Evolutionary conservation across 2,329 filamentous ascomycete species (phyloP), one percentile per base, ranked within the genome.

Genomic region (Aspergillus piperis): DNA sequence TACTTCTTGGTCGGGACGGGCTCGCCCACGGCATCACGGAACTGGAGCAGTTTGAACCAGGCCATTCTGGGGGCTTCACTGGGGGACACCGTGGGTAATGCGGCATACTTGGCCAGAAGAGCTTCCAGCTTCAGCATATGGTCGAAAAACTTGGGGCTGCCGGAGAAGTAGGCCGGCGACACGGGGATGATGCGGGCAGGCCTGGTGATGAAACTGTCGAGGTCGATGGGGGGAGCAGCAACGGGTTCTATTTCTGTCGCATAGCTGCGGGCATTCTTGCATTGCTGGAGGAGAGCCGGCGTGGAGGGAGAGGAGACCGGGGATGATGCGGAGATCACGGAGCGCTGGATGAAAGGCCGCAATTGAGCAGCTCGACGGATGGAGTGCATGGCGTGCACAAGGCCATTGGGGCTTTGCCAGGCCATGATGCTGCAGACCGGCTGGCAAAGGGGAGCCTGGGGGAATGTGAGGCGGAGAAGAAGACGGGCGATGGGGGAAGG

Each of bases 141-240:
- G 78, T 99, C 95, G 77, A 89, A 95, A 82, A 96, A 97, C 57
- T 84, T 83, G 1, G 93, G 90, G 62, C 89, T 89, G 55, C 89
- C 89, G 55, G 92, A 93, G 81, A 98, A 99, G 80, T 99, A 99
- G n/a, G 94, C 95, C 2, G 91, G 88, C 38, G 93, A 96, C 25
- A 84, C 84, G 19, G 95, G 95, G 38, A 97, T 81, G 21, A 96
- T 82, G 66, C 95, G 91, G 56, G 90, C 88, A 65, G 86, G 83
- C 25, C 47, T 21, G 61, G 62, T 27, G 25, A 27, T 8, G 25
- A 70, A 69, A 36, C 66, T 58, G 17, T 59, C 54, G 59, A 75
- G 72, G 61, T 80, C 64, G 57, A 77, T 73, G 57, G 74, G 68
- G 15, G 73, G 70, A 27, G 74, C 72, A 32, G 75, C 71, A 38